These are phyloP conservation scores for Gentiana dahurica DNA, from an alignment of 257 asterid species.

Conservation along the genomic window DNA sequence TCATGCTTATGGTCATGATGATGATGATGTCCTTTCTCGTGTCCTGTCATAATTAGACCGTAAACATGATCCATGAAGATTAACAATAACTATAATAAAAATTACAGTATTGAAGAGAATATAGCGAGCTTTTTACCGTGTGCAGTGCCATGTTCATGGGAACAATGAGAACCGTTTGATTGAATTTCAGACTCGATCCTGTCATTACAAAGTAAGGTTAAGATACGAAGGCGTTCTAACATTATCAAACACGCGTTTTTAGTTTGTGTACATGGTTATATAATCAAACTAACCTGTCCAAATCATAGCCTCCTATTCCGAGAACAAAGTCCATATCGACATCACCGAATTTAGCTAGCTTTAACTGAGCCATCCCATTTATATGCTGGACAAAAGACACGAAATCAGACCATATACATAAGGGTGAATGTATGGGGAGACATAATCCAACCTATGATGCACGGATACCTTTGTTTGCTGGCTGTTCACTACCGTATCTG, in stretches of 20 bases:
- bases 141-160: conserved; percentile 52
- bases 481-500: too few relatives aligned
- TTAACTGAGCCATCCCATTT: conserved; percentile 81
- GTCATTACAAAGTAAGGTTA: conserved; percentile 18
- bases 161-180: conserved; percentile 43
- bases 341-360: conserved; percentile 56
- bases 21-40: conserved; percentile 60
- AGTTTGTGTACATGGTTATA: neutral
- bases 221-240: neutral
- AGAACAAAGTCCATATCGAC: conserved; percentile 95
- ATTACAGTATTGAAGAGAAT: neutral
- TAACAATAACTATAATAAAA: neutral
- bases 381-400: conserved; percentile 43
- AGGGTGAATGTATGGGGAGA: too few relatives aligned
- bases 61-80: neutral
- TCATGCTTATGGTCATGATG: conserved; percentile 71
- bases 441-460: too few relatives aligned
- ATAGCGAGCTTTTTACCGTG: conserved; percentile 36
- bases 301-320: conserved; percentile 97
- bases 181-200: conserved; percentile 76
- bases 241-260: conserved; percentile 3
- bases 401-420: neutral
- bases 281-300: conserved; percentile 50
- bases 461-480: too few relatives aligned
- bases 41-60: conserved; percentile 28